Evolutionary conservation across 192 early-diverging fungal genomes (phyloP), one percentile per base, ranked within the genome.

Genomic region (Linderina pennispora): DNA sequence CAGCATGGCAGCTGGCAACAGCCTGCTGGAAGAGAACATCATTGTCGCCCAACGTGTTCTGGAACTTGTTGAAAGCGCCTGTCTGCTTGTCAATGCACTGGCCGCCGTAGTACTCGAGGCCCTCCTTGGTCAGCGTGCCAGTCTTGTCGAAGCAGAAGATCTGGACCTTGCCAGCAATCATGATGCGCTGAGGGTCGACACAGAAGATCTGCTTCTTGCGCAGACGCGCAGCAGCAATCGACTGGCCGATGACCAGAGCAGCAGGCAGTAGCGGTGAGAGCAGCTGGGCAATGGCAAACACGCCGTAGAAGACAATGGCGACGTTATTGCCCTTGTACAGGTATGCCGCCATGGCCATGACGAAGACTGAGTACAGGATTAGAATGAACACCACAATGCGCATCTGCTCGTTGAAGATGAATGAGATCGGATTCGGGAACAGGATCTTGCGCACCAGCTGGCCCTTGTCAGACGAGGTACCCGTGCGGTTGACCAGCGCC

Each of bases 331-430:
- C 59, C 36, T 54, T 34, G 46, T 68, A 43, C 41, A 71, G 57
- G 44, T 58, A 74, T 4, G 59, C 41, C 0, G 65, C 74, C 45
- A 76, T 47, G 17, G 22, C 65, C 43, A 76, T 43, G 34, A 76
- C 40, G 17, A 76, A 38, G 1, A 75, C 15, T 0, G 62, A 63
- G 40, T 65, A 75, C 3, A 62, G 37, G 1, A 73, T 15, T 4
- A 79, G 47, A 14, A 79, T 65, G 38, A 23, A 43, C 26, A 79
- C 53, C 1, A 85, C 85, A 7, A 87, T 56, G 34, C 81, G 80
- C 34, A 87, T 64, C 40, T 87, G 83, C 65, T 87, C 85, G 50
- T 76, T 55, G 50, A 87, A 87, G 14, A 86, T 71, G 56, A 87
- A 87, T 1, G 79, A 77, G 43, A 85, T 64, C 14, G 78, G 65